Evolutionary conservation across 768 basidiomycete genomes (phyloP), one percentile per base, ranked within the genome.

Genomic region (Trametes gibbosa): DNA sequence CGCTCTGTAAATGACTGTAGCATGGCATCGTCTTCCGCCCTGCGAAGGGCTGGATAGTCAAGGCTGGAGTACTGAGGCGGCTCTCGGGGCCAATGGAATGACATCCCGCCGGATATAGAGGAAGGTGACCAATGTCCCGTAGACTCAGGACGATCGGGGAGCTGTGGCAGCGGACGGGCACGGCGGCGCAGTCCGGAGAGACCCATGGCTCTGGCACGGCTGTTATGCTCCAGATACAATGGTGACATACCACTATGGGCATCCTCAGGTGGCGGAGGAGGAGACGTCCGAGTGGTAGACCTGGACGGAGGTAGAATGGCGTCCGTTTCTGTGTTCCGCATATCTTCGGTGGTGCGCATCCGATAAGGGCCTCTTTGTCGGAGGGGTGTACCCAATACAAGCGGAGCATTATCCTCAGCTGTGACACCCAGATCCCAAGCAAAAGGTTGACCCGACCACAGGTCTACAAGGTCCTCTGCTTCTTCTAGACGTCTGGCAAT

Each of bases 21-120:
- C 58, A 59, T 59, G 10, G 58, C 58, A 23, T 53, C 19, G 21
- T 59, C 58, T 32, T 34, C 51, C 13, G 58, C 55, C 21, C 21
- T n/a, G 19, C 25, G 19, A 24, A 17, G 17, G 13, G 37, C 47
- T 8, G 50, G 19, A 42, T 10, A 29, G 19, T 45, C 19, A 5
- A 7, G 29, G 29, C 16, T 17, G 41, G 40, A 8, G 42, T 16
- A n/a, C 45, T 17, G 27, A 14, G 41, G 19, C n/a, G 16, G 43
- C 43, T 24, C 21, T n/a, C n/a, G 24, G 35, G 23, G 3, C 25
- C 48, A n/a, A n/a, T n/a, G 7, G 16, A 29, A 34, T 5, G 2
- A 6, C 48, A 32, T 17, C 25, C 16, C 9, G 4, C 10, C 45
- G 5, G 16, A 10, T 45, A 24, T 10, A 45, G 19, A 3, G 12